These are phyloP conservation scores for Tulasnella sp. DNA, from an alignment of 768 basidiomycete species.

Conservation along the genomic window DNA sequence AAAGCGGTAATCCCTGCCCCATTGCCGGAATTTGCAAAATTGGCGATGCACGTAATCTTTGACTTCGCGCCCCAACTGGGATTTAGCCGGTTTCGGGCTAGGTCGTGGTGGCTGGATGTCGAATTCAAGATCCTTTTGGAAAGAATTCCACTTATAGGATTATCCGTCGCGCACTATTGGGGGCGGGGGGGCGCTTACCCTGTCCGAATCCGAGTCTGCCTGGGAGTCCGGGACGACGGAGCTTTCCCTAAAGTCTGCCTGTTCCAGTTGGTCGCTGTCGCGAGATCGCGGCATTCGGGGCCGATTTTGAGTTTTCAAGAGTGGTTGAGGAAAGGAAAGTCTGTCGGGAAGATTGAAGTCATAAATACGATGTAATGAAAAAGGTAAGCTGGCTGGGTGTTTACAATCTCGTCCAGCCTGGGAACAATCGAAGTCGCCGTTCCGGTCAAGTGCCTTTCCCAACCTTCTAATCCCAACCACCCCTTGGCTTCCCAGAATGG, in stretches of 20 bases:
- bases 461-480: background rate
- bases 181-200: background rate
- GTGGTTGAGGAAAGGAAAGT: background rate
- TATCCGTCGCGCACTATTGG: no score
- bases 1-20: background rate
- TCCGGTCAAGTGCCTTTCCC: background rate
- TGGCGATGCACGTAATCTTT: background rate
- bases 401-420: background rate
- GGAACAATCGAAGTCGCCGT: background rate
- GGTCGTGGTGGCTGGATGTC: background rate
- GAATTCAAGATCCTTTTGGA: background rate
- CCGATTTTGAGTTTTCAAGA: background rate
- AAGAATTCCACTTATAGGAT: no score
- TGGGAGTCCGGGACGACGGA: constrained; percentile 3
- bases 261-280: background rate
- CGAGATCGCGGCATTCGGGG: background rate
- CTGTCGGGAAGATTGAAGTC: background rate
- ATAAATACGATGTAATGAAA: background rate
- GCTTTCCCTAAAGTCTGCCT: background rate
- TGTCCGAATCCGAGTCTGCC: background rate
- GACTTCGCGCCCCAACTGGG: background rate
- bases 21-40: background rate
- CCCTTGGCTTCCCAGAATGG: constrained; percentile 24
- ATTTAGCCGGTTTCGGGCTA: background rate
- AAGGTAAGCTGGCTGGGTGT: background rate